These are phyloP conservation scores for Piedraia hortae DNA, from an alignment of 2,329 filamentous ascomycete species.

Conservation along the genomic window DNA sequence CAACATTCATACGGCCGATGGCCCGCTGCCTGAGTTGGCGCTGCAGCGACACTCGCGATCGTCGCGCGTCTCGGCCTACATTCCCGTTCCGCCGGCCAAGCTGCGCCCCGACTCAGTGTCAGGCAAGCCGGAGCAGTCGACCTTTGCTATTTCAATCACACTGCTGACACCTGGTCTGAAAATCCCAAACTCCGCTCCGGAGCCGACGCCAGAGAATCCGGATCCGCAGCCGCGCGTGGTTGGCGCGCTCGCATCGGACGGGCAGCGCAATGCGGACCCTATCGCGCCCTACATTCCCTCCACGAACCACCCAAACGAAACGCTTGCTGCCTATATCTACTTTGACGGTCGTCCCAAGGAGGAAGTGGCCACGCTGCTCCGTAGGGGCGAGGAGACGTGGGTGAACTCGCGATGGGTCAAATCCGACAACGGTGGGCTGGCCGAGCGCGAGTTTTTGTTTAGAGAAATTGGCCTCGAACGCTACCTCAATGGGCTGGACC, in stretches of 20 bases:
- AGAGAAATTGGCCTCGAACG: conserved; percentile 85
- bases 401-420: conserved; percentile 96
- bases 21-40: conserved; percentile 71
- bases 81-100: conserved; percentile 74
- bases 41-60: conserved; percentile 81
- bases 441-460: conserved; percentile 90
- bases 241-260: conserved; percentile 39
- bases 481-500: conserved; percentile 85
- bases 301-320: conserved; percentile 83
- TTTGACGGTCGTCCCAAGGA: conserved; percentile 90
- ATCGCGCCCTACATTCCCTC: conserved; percentile 73
- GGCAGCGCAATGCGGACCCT: conserved; percentile 21
- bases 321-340: conserved; percentile 95
- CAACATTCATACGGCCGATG: conserved; percentile 63
- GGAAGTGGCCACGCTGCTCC: conserved; percentile 78
- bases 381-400: conserved; percentile 93
- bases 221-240: conserved; percentile 62
- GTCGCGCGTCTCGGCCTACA: conserved; percentile 87
- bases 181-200: conserved; percentile 79
- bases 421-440: conserved; percentile 72
- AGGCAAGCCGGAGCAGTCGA: conserved; percentile 68
- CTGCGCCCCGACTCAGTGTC: conserved; percentile 34
- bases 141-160: conserved; percentile 95
- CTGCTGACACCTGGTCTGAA: conserved; percentile 66
- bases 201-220: conserved; percentile 46